Base-by-base conservation (phyloP, 345 rosid genomes). In the Moricandia moricandioides region DNA sequence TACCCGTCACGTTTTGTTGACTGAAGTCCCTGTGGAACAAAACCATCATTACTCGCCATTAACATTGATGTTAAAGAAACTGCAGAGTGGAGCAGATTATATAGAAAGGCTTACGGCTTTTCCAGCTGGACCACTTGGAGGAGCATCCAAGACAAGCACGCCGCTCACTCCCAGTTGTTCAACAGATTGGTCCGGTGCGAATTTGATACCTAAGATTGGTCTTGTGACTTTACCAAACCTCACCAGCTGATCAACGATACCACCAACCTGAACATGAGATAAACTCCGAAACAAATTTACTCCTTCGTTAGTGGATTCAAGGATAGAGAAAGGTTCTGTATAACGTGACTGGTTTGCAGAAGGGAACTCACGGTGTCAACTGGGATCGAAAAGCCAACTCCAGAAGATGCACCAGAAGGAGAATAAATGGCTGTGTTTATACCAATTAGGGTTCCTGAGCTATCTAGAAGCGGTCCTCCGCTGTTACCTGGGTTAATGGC, bases 371-470 rank as follows among this genome's bases (percentile, higher is more conserved):
- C 97, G 10, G 98, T 94, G 81, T 94, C 98, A 65, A 94, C 96
- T 61, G 97, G 98, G 83, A 94, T 94, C 3, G 97, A 91, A 79
- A 94, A 94, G 62, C 98, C 97, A 6, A 94, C 98, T 62, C 98
- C 98, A 72, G 98, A 91, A 54, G 98, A 94, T 76, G 97, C 98
- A 78, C 98, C 98, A 58, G 98, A 94, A 65, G 98, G 98, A 62
- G 98, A 94, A 83, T 91, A 91, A 78, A 94, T 91, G 63, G 98
- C 97, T 17, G 98, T 94, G 79, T 94, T 94, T 62, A 94, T 86
- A 76, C 98, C 98, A 57, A 94, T 94, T 29, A 94, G 86, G 37
- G 67, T 91, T 78, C 98, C 98, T 31, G 97, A 81, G 76, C 98
- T 94, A 77, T 94, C 98, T 27, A 94, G 88, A 71, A 94, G 96